Base-by-base conservation (phyloP, 2,329 filamentous ascomycete genomes). In the Beauveria asiatica region DNA sequence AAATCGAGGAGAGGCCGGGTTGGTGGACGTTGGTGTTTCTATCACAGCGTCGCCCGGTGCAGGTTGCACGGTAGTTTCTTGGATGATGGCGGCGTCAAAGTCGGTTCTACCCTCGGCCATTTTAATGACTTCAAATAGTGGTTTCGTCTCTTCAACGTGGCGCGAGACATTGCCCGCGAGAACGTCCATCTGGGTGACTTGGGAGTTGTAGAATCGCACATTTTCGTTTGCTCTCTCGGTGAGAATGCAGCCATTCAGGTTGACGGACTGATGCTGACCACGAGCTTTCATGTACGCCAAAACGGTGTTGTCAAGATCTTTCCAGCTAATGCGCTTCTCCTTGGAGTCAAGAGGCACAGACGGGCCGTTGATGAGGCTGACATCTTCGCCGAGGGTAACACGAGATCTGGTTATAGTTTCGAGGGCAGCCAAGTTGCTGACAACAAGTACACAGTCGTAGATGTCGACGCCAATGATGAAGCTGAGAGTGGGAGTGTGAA, bases 381-480 rank as follows among this genome's bases (percentile, higher is more conserved):
- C 82, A 70, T 96, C 91, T 50, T 88, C 86, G 6, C 92, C 92
- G 2, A 97, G 77, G 0, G 89, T 94, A 59, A 91, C 85, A 57
- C 88, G 83, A 3, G 93, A 77, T 61, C 86, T 87, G 41, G 89
- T 91, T 70, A 97, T 95, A 1, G 89, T 85, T 65, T 96, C 89
- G 51, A 97, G 77, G 7, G 92, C 91, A 60, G 90, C 83, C 50
- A 89, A 84, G 49, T 89, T 92, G 75, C 96, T 97, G 70, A 97
- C 92, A 41, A 97, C 89, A 9, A 97, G 82, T 16, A 97, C 89
- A 69, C 92, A 96, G 72, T 97, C 93, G 77, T 97, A 97, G 37
- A 97, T 92, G 70, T 97, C 93, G 45, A 96, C 88, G 2, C 92
- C 93, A 6, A 92, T 87, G 57, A 96, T 83, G 69, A 97, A 97